phyloP scores from a whole-genome alignment of 257 asterid genomes.

The Solanum commersonii region DNA sequence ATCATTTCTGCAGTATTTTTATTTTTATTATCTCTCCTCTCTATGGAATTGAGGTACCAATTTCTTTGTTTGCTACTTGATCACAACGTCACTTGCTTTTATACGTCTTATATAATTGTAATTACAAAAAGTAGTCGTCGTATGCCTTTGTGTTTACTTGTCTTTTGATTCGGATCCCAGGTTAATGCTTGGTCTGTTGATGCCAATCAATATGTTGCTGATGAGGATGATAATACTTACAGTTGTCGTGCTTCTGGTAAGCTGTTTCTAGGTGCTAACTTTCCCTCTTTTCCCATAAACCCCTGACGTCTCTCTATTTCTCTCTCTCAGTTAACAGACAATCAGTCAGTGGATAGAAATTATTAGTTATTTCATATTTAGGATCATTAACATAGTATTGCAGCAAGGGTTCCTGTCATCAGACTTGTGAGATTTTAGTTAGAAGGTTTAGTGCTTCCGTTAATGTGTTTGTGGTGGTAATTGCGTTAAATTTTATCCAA shows the following conservation, averaged over 20 bases:
- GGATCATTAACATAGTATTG: background rate
- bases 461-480: background rate
- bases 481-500: background rate
- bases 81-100: background rate
- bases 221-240: constrained; percentile 89
- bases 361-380: background rate
- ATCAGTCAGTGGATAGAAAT: background rate
- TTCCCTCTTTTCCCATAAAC: background rate
- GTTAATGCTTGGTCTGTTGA: constrained; percentile 78
- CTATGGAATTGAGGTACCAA: background rate
- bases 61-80: background rate
- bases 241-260: constrained; percentile 96
- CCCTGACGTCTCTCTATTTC: background rate
- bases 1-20: background rate
- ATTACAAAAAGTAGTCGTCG: background rate
- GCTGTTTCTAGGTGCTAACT: constrained; percentile 14
- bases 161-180: constrained; percentile 25
- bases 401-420: background rate
- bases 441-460: background rate
- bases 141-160: background rate
- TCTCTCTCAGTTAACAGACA: background rate
- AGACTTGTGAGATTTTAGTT: background rate
- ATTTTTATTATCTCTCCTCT: background rate
- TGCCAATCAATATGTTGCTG: constrained; percentile 94
- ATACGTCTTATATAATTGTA: background rate